Percentiles rank a stretch among this genome's conserved stretches.
Conservation (phyloP, 805 yeast genomes). For the Candida golubevii region DNA sequence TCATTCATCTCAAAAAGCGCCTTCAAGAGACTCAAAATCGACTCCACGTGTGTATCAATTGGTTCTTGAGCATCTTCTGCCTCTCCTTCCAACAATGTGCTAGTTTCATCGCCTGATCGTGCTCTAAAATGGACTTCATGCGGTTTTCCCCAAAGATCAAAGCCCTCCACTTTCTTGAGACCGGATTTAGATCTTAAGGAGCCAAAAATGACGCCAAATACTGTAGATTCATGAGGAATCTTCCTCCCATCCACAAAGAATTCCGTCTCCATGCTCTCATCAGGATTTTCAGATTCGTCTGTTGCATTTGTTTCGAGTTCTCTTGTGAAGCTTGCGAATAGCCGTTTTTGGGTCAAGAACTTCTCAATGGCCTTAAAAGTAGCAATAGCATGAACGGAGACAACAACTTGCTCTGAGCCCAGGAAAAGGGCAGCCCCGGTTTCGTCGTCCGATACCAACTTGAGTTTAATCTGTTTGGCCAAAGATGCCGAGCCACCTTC, state of each 20-base stretch:
- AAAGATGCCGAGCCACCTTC: constrained; percentile 50
- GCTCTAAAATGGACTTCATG: constrained; percentile 47
- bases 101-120: background rate
- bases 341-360: constrained; percentile 28
- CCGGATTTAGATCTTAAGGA: constrained; percentile 38
- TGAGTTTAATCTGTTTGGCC: constrained; percentile 67
- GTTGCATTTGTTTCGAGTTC: background rate
- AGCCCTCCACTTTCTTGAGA: constrained; percentile 39
- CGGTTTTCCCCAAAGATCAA: constrained; percentile 52
- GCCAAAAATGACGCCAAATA: constrained; percentile 69
- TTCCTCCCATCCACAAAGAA: constrained; percentile 55
- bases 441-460: constrained; percentile 29
- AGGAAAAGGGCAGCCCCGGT: constrained; percentile 19
- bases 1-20: constrained; percentile 40
- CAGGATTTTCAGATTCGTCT: background rate
- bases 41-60: constrained; percentile 28
- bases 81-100: too few species aligned
- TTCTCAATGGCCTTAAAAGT: constrained; percentile 50
- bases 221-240: constrained; percentile 62
- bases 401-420: constrained; percentile 26
- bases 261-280: constrained; percentile 31
- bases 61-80: constrained; percentile 17
- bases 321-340: constrained; percentile 2
- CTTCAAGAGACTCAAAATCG: constrained; percentile 47
- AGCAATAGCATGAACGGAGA: constrained; percentile 58